These are phyloP conservation scores for Dictyostelium firmibasis DNA, from an alignment of 78 protist species.

Conservation along the genomic window DNA sequence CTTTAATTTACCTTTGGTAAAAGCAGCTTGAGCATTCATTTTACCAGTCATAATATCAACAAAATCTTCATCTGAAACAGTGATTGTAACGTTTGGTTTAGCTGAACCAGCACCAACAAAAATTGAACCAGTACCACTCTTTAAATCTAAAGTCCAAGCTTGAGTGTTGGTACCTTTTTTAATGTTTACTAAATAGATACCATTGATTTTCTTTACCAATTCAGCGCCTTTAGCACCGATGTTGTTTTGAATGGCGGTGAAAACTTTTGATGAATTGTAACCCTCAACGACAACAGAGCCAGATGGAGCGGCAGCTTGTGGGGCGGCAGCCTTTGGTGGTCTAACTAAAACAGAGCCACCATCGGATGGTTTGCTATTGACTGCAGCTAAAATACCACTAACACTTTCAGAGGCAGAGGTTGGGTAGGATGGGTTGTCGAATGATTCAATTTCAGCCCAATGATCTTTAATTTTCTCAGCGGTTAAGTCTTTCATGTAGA, in stretches of 20 bases:
- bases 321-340: conserved; percentile 3
- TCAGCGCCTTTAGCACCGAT: conserved; percentile 50
- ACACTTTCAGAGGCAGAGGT: conserved; percentile 65
- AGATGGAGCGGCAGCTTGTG: conserved; percentile 19
- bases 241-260: conserved; percentile 32
- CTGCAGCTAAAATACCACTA: conserved; percentile 50
- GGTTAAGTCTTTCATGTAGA: conserved; percentile 14
- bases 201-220: conserved; percentile 78
- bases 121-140: conserved; percentile 69
- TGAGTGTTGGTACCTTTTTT: conserved; percentile 50
- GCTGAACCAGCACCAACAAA: conserved; percentile 21
- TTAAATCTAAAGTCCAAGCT: conserved; percentile 66
- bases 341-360: conserved; percentile 1
- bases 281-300: conserved; percentile 54
- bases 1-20: conserved; percentile 80
- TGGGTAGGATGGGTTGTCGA: conserved; percentile 71
- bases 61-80: conserved; percentile 73
- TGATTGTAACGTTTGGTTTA: conserved; percentile 50
- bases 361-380: not conserved
- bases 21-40: conserved; percentile 75
- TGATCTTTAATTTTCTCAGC: conserved; percentile 59
- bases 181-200: conserved; percentile 56
- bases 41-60: conserved; percentile 76
- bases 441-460: conserved; percentile 19
- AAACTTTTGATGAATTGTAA: conserved; percentile 31